A percentile compares a stretch with the other conserved stretches of the same genome.
These are phyloP conservation scores for Tylopilus cervinicoccineus DNA, from an alignment of 768 basidiomycete genomes.

Conservation along the genomic window DNA sequence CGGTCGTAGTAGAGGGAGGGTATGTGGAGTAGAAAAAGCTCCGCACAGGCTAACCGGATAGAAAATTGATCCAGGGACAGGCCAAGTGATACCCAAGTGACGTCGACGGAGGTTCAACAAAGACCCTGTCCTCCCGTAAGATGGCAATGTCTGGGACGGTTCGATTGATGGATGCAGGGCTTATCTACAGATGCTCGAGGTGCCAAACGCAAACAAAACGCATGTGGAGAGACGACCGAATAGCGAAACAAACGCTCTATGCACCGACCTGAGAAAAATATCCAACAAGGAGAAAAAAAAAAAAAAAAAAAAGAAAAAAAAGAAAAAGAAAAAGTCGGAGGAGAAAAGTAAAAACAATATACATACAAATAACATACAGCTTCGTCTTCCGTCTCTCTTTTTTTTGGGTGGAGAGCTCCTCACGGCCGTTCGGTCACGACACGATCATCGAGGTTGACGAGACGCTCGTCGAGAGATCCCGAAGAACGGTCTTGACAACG, in stretches of 20 bases:
- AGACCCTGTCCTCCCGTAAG: too few relatives aligned
- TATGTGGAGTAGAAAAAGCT: too few relatives aligned
- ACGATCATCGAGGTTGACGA: slow-evolving; percentile 3
- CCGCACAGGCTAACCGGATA: too few relatives aligned
- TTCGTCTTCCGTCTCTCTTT: slow-evolving; percentile 1
- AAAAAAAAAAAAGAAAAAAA: slow-evolving; percentile 9
- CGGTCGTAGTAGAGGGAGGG: too few relatives aligned
- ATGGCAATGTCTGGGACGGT: too few relatives aligned
- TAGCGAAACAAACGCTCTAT: slow-evolving; percentile 6
- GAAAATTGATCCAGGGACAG: too few relatives aligned
- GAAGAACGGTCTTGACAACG: slow-evolving; percentile 60
- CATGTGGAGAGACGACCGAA: neutral
- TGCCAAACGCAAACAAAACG: slow-evolving; percentile 4
- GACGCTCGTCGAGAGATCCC: slow-evolving; percentile 41
- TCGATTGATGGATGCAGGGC: slow-evolving; percentile 7
- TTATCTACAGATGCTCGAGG: slow-evolving; percentile 20
- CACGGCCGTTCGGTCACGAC: slow-evolving; percentile 11
- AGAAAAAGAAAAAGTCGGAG: slow-evolving; percentile 1
- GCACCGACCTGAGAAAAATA: too few relatives aligned
- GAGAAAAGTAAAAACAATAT: slow-evolving; percentile 26
- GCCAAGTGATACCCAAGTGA: too few relatives aligned
- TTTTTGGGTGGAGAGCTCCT: neutral
- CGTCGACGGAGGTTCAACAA: too few relatives aligned
- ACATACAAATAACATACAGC: slow-evolving; percentile 34
- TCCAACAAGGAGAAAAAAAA: too few relatives aligned